Percentiles rank a stretch among this genome's conserved stretches.
Evolutionary conservation across 2,329 filamentous ascomycete species (phyloP).

Genomic region (Penicillium sp.): DNA sequence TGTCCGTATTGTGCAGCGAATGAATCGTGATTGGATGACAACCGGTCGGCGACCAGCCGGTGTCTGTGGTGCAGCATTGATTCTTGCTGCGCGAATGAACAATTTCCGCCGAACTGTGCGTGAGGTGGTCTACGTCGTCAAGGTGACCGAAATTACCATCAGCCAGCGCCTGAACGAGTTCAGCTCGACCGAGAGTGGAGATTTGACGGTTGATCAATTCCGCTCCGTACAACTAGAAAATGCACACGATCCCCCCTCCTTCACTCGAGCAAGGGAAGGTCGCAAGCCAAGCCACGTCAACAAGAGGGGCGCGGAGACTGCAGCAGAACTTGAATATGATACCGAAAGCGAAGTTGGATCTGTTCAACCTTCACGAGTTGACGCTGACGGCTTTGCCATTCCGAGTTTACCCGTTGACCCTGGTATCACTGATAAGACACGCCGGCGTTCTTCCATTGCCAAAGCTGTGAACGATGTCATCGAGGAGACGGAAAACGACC

Average conservation of each 20-base stretch:
- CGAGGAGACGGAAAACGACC: conserved; percentile 20
- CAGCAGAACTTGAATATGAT: conserved; percentile 45
- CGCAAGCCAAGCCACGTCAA: conserved; percentile 50
- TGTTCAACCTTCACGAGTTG: conserved; percentile 44
- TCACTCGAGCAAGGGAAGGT: conserved; percentile 55
- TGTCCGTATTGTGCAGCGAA: conserved; percentile 77
- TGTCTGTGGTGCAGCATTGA: conserved; percentile 86
- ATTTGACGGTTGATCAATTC: conserved; percentile 83
- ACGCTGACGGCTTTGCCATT: conserved; percentile 65
- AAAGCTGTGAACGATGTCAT: conserved; percentile 21
- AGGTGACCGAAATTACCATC: conserved; percentile 90
- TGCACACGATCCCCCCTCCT: conserved; percentile 74
- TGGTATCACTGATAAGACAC: conserved; percentile 29
- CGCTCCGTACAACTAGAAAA: conserved; percentile 54
- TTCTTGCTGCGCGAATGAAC: conserved; percentile 95
- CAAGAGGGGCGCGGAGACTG: conserved; percentile 32
- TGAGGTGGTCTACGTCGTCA: conserved; percentile 97
- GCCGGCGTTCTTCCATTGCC: conserved; percentile 19
- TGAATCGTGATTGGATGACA: conserved; percentile 97
- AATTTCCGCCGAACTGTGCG: conserved; percentile 89
- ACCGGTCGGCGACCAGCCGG: conserved; percentile 89
- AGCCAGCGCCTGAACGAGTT: conserved; percentile 90
- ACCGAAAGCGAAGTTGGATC: conserved; percentile 16
- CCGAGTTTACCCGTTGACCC: conserved; percentile 49
- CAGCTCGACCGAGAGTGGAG: conserved; percentile 75